Base-by-base conservation (phyloP, 2,329 filamentous ascomycete genomes). In the Neurospora sp. region DNA sequence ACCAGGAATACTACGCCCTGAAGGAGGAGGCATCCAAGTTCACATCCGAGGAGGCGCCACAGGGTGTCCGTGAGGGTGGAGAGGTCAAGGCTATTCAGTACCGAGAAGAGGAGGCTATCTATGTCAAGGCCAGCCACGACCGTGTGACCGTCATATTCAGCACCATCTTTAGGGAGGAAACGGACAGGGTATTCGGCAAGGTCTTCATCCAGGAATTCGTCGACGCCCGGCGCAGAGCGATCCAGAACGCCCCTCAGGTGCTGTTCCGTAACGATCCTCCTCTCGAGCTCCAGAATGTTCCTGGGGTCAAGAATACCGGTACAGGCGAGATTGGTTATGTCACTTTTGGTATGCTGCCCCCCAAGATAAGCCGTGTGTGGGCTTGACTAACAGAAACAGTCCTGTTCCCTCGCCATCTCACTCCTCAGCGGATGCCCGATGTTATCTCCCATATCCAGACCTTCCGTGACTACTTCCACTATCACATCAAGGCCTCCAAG, bases 391-490 rank as follows among this genome's bases (percentile, higher is more conserved):
- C 70, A 76, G 71, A 43, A 38, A 1, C 71, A 96, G 96, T 98
- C 67, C 87, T 99, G 62, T 99, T 99, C 84, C 95, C 96, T 66
- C 91, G 96, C 74, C 96, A 99, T 81, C 85, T 99, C 74, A 95
- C 93, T 15, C 89, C 90, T 15, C 93, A 97, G 81, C 89, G 93
- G 78, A 93, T 96, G 83, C 91, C 92, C 72, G 94, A 97, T 75
- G 94, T 96, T 79, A 99, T 99, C 76, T 97, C 94, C 68, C 96
- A 99, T 80, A 98, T 99, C 77, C 96, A 99, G 83, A 99, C 96
- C 15, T 99, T 99, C 92, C 92, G 96, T 75, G 96, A 99, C 79
- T 99, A 99, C 82, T 99, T 99, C 86, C 96, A 99, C 82, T 99
- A 99, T 81, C 96, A 99, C 82, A 99, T 99, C 83, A 99, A 99